Base-by-base conservation (phyloP, 345 rosid genomes). In the Eutrema japonicum region DNA sequence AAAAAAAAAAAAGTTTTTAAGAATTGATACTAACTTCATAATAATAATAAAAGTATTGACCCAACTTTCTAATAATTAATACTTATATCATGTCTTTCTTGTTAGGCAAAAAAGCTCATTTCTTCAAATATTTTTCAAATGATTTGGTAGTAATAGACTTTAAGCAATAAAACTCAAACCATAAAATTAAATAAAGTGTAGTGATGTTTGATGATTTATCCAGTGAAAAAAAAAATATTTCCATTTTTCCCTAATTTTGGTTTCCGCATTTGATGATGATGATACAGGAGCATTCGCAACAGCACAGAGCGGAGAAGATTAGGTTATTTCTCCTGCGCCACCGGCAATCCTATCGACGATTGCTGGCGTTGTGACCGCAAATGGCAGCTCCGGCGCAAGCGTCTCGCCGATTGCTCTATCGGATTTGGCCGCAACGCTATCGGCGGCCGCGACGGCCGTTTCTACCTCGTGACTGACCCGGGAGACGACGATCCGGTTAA, bases 321-420 rank as follows among this genome's bases (percentile, higher is more conserved):
- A 70, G 91, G 91, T n/a, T 87, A 62, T 63, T 83, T 87, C 77
- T 87, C 91, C 0, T 84, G 88, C 70, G 78, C 70, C 40, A 85
- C 90, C 0, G 96, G 94, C 16, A 90, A 90, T 47, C 92, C 96
- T 4, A 88, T 90, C 26, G 96, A 90, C 66, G 94, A 90, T 60
- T 88, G 96, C 63, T 90, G 96, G 96, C 82, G 94, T 33, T 88
- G 94, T 36, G 92, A 88, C 72, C 80, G 74, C 3, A 71, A 53
- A 12, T 90, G 96, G 96, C 50, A 84, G 13, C 72, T 57, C 27
- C 83, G 60, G 13, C 77, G 96, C 12, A 87, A 84, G 72, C 86
- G 67, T 42, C 83, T 90, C 0, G 94, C 94, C 12, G 74, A 85
- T 59, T 90, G 96, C 13, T 86, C 79, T 50, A 87, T 90, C 12